Conservation (phyloP, 2,329 filamentous ascomycete species). For the Pseudogymnoascus sp. region DNA sequence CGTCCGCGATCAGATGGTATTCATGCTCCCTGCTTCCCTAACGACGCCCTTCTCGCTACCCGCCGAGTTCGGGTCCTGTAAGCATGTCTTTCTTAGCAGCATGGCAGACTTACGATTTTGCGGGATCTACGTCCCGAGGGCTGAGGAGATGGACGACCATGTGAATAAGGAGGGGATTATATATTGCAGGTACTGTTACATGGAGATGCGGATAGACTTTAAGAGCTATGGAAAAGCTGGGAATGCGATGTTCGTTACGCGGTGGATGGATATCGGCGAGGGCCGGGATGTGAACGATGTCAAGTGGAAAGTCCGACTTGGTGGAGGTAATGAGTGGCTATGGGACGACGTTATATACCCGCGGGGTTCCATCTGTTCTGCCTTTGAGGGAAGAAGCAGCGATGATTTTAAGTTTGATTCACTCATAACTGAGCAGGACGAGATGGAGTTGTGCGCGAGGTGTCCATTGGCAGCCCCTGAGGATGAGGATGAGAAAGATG, state of each 20-base stretch:
- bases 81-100: not conserved
- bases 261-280: conserved; percentile 16
- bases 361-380: conserved; percentile 13
- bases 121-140: conserved; percentile 10
- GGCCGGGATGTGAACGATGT: conserved; percentile 7
- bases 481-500: no score
- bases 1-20: conserved; percentile 14
- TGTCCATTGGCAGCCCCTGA: not conserved
- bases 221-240: conserved; percentile 12
- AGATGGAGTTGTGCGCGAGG: conserved; percentile 9
- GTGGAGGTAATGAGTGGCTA: not conserved
- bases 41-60: conserved; percentile 8
- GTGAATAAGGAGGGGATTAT: conserved; percentile 12
- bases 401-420: conserved; percentile 13
- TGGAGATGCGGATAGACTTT: conserved; percentile 14
- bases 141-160: conserved; percentile 7
- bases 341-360: not conserved
- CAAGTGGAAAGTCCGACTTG: conserved; percentile 11
- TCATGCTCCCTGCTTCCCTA: conserved; percentile 12
- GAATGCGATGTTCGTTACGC: conserved; percentile 14
- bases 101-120: not conserved
- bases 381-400: conserved; percentile 11
- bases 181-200: conserved; percentile 12
- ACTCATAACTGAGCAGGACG: conserved; percentile 11
- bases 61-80: conserved; percentile 10